Evolutionary conservation across 2,329 filamentous ascomycete species (phyloP), one percentile per base, ranked within the genome.

Genomic region (Penicillium sp.): DNA sequence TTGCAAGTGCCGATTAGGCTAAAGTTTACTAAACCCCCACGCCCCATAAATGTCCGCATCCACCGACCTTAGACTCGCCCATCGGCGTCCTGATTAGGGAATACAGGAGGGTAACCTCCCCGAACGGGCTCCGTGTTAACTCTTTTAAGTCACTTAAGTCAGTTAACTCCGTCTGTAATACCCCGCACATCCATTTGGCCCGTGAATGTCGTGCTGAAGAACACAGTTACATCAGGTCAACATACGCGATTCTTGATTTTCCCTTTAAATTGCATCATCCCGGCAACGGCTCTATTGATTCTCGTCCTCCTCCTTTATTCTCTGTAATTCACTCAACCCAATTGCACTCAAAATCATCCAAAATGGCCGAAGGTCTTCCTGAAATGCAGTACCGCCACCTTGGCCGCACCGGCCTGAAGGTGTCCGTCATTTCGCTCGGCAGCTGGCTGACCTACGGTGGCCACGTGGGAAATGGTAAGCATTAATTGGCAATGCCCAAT

Each of bases 401-500:
- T 7, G 89, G 89, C 69, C 84, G 83, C 40, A 89, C 87, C 16
- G 89, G 89, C 55, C 82, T 92, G 18, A 86, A 91, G 73, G 88
- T 92, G 36, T 92, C 89, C 31, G 83, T 86, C 47, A 88, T 92
- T 62, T 88, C 87, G 2, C 80, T 92, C 2, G 89, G 79, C 35
- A 77, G 77, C 56, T 79, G 76, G 77, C 68, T 92, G 54, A 92
- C 89, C 0, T 91, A 90, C 65, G 89, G 89, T 55, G 89, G 88
- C 18, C 87, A 90, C 66, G 86, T 91, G 33, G 86, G 87, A 56
- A 83, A 86, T 70, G 85, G 87, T 87, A 77, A 9, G 52, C 4
- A 18, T 13, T 16, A 27, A 41, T 16, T 39, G 18, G 16, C 43
- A 16, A n/a, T 22, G 11, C 19, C 22, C 19, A 10, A 31, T 27